Percentiles rank a stretch among this genome's conserved stretches.
Conservation (phyloP, 2,329 filamentous ascomycete species). For the Pseudocercospora crystallina region DNA sequence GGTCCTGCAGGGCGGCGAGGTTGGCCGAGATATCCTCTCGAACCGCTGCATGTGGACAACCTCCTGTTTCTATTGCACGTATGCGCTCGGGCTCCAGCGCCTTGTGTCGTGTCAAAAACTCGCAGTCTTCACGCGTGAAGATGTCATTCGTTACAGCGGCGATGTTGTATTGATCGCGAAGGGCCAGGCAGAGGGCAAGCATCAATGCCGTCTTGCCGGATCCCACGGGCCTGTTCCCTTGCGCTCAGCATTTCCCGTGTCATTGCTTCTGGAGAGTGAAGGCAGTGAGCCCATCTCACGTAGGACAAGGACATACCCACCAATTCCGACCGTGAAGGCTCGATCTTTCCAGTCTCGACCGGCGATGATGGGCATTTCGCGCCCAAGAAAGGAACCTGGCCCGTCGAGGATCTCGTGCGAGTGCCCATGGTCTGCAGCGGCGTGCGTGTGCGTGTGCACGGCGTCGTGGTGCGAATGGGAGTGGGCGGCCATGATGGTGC, state of each 20-base stretch:
- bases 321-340: slow-evolving; percentile 96
- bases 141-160: slow-evolving; percentile 98
- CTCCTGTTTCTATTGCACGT: slow-evolving; percentile 94
- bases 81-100: slow-evolving; percentile 83
- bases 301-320: slow-evolving; percentile 64
- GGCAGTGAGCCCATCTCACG: not conserved
- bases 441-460: slow-evolving; percentile 33
- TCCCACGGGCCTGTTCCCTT: slow-evolving; percentile 73
- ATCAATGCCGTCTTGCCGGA: slow-evolving; percentile 97
- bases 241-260: not conserved
- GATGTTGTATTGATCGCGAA: slow-evolving; percentile 79
- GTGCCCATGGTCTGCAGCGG: slow-evolving; percentile 76
- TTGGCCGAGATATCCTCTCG: slow-evolving; percentile 96
- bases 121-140: slow-evolving; percentile 95
- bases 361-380: slow-evolving; percentile 91
- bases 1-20: slow-evolving; percentile 84
- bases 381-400: slow-evolving; percentile 81
- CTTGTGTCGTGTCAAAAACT: slow-evolving; percentile 85
- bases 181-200: slow-evolving; percentile 83
- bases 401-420: slow-evolving; percentile 93
- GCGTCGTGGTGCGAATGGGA: slow-evolving; percentile 53
- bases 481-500: slow-evolving; percentile 22
- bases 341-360: slow-evolving; percentile 84
- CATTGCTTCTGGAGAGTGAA: not conserved
- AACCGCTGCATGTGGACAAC: slow-evolving; percentile 94